Evolutionary conservation across 2,329 filamentous ascomycete genomes (phyloP).

Genomic region (Aureobasidium leucospermi): DNA sequence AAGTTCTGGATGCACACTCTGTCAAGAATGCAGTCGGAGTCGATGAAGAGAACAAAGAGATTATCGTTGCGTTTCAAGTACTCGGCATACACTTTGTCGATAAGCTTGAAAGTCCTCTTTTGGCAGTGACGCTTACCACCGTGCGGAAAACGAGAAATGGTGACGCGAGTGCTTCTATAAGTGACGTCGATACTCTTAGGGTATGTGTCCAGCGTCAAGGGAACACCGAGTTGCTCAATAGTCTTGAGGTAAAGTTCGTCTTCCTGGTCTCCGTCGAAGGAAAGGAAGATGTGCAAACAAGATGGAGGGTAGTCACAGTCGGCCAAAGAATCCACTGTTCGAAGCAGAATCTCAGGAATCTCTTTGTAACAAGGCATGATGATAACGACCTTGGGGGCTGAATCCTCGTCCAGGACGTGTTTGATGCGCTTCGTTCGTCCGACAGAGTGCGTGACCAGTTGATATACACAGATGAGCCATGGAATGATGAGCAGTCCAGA

Average conservation of each 20-base stretch:
- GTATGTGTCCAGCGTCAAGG: slow-evolving; percentile 66
- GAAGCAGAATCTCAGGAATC: slow-evolving; percentile 72
- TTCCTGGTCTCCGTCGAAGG: slow-evolving; percentile 84
- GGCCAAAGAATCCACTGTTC: slow-evolving; percentile 83
- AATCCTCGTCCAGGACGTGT: slow-evolving; percentile 72
- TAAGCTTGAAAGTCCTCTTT: slow-evolving; percentile 85
- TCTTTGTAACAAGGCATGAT: slow-evolving; percentile 98
- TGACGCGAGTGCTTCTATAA: slow-evolving; percentile 76
- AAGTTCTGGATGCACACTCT: slow-evolving; percentile 91
- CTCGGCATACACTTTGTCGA: slow-evolving; percentile 83
- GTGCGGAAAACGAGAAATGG: slow-evolving; percentile 84
- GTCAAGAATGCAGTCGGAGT: slow-evolving; percentile 93
- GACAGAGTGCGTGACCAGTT: slow-evolving; percentile 79
- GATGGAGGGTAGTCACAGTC: slow-evolving; percentile 88
- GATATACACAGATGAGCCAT: slow-evolving; percentile 89
- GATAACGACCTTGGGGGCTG: slow-evolving; percentile 87
- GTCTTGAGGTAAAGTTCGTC: slow-evolving; percentile 85
- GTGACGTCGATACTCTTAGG: slow-evolving; percentile 85
- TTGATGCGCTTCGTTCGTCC: slow-evolving; percentile 78
- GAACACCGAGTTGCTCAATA: slow-evolving; percentile 75
- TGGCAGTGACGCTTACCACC: slow-evolving; percentile 92
- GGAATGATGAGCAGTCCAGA: slow-evolving; percentile 76
- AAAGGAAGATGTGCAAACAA: slow-evolving; percentile 90
- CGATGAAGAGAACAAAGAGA: slow-evolving; percentile 91
- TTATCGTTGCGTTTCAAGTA: slow-evolving; percentile 86